Conservation (phyloP, 495 filamentous ascomycete genomes). For the Margaritispora aquatica region DNA sequence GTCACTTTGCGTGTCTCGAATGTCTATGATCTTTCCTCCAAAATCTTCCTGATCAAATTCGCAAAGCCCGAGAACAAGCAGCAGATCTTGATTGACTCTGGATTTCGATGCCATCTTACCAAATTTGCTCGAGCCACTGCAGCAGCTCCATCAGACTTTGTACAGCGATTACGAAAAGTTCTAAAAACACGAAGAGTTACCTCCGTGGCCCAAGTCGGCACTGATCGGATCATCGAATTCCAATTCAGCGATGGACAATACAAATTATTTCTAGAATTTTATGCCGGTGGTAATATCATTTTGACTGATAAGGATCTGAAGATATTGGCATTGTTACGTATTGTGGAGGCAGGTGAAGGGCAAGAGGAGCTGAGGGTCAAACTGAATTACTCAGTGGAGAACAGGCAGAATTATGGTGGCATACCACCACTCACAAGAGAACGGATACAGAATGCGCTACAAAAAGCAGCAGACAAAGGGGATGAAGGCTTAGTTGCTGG, state of each 20-base stretch:
- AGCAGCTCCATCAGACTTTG: constrained; percentile 75
- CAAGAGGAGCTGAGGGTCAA: constrained; percentile 73
- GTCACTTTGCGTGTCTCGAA: constrained; percentile 79
- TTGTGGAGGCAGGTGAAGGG: constrained; percentile 66
- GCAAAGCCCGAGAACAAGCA: constrained; percentile 80
- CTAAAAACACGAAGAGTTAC: constrained; percentile 84
- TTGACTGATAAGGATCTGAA: constrained; percentile 76
- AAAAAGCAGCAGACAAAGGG: constrained; percentile 53
- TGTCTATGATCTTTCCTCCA: constrained; percentile 80
- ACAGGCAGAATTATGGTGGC: constrained; percentile 75
- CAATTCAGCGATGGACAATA: constrained; percentile 89
- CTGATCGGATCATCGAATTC: constrained; percentile 88
- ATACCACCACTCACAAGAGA: constrained; percentile 68
- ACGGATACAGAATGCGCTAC: constrained; percentile 60
- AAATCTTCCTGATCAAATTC: constrained; percentile 90
- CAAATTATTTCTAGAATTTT: constrained; percentile 88
- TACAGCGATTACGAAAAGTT: constrained; percentile 74
- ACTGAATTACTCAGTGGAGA: constrained; percentile 68
- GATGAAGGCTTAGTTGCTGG: constrained; percentile 32
- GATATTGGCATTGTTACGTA: constrained; percentile 73
- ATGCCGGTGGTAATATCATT: constrained; percentile 91
- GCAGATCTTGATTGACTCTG: constrained; percentile 87
- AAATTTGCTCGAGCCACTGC: constrained; percentile 81
- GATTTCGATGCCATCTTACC: constrained; percentile 93
- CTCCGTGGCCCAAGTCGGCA: constrained; percentile 75